phyloP scores from a whole-genome alignment of 2,329 filamentous ascomycete genomes.

The Diaporthe amygdali region DNA sequence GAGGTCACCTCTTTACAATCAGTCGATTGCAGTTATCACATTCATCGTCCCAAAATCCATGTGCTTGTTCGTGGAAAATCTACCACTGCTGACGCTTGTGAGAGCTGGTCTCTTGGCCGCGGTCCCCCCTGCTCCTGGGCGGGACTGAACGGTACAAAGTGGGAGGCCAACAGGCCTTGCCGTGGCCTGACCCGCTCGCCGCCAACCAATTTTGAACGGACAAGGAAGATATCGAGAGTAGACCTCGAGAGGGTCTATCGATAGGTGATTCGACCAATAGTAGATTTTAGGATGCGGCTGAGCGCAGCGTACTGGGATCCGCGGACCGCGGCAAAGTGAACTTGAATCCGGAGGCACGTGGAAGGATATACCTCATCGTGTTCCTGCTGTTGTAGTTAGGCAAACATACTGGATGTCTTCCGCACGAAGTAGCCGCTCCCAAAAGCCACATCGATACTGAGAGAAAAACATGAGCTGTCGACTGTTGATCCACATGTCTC shows the following conservation, averaged over 20 bases:
- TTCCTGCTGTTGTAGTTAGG: background rate
- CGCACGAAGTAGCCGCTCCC: background rate
- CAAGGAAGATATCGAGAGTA: background rate
- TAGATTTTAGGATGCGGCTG: background rate
- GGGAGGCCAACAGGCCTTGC: background rate
- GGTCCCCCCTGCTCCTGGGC: background rate
- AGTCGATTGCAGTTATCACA: background rate
- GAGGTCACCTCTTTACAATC: background rate
- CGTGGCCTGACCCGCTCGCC: background rate
- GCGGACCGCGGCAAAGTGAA: background rate
- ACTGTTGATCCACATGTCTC: background rate
- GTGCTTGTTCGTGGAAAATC: background rate
- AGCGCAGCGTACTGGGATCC: background rate
- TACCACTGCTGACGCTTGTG: background rate
- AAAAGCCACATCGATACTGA: background rate
- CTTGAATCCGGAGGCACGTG: background rate
- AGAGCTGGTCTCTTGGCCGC: background rate
- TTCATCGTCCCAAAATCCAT: background rate
- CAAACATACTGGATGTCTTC: background rate
- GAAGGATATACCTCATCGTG: background rate
- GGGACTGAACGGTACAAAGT: background rate
- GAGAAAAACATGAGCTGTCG: background rate
- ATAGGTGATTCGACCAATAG: background rate
- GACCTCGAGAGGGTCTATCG: conserved; percentile 1
- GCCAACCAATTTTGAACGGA: background rate